Evolutionary conservation across 495 filamentous ascomycete species (phyloP), one percentile per base, ranked within the genome.

Genomic region (Rhypophila decipiens): DNA sequence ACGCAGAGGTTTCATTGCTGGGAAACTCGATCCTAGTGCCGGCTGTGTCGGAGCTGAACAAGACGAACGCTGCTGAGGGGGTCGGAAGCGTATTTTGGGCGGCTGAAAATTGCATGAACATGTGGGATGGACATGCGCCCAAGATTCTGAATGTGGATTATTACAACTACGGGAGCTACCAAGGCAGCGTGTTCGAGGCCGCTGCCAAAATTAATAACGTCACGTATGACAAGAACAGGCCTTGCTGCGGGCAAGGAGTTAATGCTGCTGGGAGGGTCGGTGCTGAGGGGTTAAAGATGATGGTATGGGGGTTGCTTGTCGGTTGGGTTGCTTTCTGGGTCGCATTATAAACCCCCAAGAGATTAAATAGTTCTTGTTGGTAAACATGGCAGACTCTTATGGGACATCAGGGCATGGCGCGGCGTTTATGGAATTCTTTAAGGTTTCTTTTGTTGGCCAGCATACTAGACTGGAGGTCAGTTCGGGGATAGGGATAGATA

Each of bases 91-190:
- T 96, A 36, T 90, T 88, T 0, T 47, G 65, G 20, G 85, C 86
- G 65, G 79, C 80, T 0, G 63, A 76, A 8, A 75, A 80, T 39
- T 97, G 91, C 63, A 77, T 74, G 70, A 70, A 48, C 0, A 67
- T 67, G 19, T 95, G 87, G 86, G 71, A 71, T 18, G n/a, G n/a
- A n/a, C 77, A 84, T 29, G 74, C 85, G 1, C 91, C 91, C 0
- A 95, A 87, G 60, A 86, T 95, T 56, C 73, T 97, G 7, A 78
- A 96, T 21, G 88, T 96, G 4, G 91, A 97, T 61, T 94, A 87
- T 61, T 95, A 91, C 66, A 85, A 94, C 56, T 65, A 66, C 42
- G 88, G 86, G 42, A 70, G 68, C 11, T 78, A 67, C 43, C 50
- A 68, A 1, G 91, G 91, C n/a, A 85, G 85, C 3, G 91, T 96